phyloP scores from a whole-genome alignment of 352 stramenopile genomes.

The Phytopythium aichiense region DNA sequence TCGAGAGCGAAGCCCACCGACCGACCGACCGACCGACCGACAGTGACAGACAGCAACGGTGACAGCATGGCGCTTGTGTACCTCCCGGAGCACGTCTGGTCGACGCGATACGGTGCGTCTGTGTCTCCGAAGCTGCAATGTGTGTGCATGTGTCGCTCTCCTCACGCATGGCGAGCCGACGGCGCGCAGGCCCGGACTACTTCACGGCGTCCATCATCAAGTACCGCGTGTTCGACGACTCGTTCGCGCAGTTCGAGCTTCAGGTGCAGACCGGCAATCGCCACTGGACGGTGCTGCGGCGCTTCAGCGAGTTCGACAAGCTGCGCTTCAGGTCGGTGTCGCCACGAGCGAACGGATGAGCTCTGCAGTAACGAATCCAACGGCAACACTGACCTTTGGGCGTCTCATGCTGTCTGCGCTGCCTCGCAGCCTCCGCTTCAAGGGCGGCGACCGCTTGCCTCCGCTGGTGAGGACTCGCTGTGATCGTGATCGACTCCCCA shows the following conservation, averaged over 20 bases:
- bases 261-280: constrained; percentile 65
- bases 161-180: neutral
- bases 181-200: constrained; percentile 52
- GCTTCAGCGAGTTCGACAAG: constrained; percentile 70
- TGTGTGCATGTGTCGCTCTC: neutral
- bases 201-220: constrained; percentile 65
- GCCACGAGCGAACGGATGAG: neutral
- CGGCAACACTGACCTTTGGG: constrained; percentile 5
- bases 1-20: neutral
- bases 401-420: neutral
- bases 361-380: constrained; percentile 5
- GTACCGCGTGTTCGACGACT: constrained; percentile 37
- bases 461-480: constrained; percentile 18
- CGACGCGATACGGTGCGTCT: constrained; percentile 58
- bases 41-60: neutral
- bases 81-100: constrained; percentile 64
- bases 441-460: constrained; percentile 37
- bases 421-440: constrained; percentile 34
- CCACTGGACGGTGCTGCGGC: constrained; percentile 61
- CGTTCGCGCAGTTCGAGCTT: constrained; percentile 63
- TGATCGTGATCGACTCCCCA: neutral
- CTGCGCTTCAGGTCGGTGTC: constrained; percentile 39
- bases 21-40: too few species aligned
- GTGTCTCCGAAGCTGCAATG: neutral
- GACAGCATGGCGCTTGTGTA: constrained; percentile 68